Percentiles rank a stretch among this genome's conserved stretches.
Conservation (phyloP, 441 rosid genomes). For the Croton setiger region DNA sequence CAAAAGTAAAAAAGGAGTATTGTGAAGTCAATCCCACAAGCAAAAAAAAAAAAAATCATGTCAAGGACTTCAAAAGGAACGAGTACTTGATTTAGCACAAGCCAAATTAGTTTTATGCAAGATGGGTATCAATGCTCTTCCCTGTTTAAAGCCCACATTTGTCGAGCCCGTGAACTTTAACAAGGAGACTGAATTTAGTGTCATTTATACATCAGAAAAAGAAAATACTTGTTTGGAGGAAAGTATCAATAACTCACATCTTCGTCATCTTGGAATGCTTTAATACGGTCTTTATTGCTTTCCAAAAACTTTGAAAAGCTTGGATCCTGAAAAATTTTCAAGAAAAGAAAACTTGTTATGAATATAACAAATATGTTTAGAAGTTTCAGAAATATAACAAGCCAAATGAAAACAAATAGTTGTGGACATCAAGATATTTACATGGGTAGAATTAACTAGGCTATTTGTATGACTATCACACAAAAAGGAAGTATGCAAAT, state of each 20-base stretch:
- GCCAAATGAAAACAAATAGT: neutral
- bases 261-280: conserved; percentile 39
- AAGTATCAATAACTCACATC: conserved; percentile 39
- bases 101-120: no score
- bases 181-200: neutral
- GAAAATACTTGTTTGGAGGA: neutral
- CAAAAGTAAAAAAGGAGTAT: no score
- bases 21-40: no score
- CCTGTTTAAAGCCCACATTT: no score
- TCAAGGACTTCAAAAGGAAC: no score
- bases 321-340: conserved; percentile 44
- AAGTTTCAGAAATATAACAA: neutral
- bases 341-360: neutral
- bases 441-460: neutral
- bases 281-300: conserved; percentile 34
- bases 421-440: neutral
- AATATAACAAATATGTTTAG: neutral
- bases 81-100: no score
- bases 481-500: neutral
- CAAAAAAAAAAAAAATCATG: no score
- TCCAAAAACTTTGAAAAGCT: conserved; percentile 54
- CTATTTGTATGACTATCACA: neutral
- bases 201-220: neutral
- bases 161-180: no score
- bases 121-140: no score